Percentiles rank a stretch among this genome's conserved stretches.
phyloP scores from a whole-genome alignment of 305 asterid genomes.

The Fraxinus floribunda region DNA sequence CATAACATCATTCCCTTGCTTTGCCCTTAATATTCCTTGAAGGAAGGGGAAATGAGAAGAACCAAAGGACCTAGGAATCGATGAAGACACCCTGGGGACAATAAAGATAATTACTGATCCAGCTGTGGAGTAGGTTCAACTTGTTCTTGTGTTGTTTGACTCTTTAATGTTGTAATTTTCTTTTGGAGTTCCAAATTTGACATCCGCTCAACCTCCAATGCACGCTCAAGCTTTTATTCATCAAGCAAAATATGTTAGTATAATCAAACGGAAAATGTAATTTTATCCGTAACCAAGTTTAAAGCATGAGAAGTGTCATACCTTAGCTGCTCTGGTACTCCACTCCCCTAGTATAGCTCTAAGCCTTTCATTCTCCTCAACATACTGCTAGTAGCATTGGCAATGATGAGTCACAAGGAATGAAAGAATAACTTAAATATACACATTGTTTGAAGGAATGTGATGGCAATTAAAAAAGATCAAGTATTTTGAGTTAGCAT shows the following conservation, averaged over 20 bases:
- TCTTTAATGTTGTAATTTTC: conserved; percentile 46
- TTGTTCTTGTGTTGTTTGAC: conserved; percentile 40
- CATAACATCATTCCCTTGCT: conserved; percentile 1
- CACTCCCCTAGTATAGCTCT: conserved; percentile 95
- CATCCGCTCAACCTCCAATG: conserved; percentile 73
- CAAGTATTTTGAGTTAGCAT: background rate
- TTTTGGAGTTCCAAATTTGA: conserved; percentile 82
- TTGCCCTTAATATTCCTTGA: background rate
- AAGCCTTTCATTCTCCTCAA: conserved; percentile 94
- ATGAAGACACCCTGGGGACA: conserved; percentile 14
- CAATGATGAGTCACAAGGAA: conserved; percentile 10
- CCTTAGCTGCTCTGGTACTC: conserved; percentile 98
- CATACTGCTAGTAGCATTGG: conserved; percentile 56
- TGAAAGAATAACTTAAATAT: background rate
- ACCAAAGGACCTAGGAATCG: conserved; percentile 17
- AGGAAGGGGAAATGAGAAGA: conserved; percentile 10
- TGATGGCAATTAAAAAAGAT: background rate
- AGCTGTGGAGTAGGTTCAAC: conserved; percentile 39
- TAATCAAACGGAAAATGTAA: conserved; percentile 1
- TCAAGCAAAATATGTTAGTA: conserved; percentile 26
- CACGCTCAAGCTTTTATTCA: conserved; percentile 78
- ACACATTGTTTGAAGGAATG: background rate
- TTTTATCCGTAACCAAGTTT: background rate
- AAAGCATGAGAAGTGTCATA: conserved; percentile 20
- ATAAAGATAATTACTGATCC: conserved; percentile 17